phyloP scores from a whole-genome alignment of 2,329 filamentous ascomycete species.

The Fusarium brachygibbosum region DNA sequence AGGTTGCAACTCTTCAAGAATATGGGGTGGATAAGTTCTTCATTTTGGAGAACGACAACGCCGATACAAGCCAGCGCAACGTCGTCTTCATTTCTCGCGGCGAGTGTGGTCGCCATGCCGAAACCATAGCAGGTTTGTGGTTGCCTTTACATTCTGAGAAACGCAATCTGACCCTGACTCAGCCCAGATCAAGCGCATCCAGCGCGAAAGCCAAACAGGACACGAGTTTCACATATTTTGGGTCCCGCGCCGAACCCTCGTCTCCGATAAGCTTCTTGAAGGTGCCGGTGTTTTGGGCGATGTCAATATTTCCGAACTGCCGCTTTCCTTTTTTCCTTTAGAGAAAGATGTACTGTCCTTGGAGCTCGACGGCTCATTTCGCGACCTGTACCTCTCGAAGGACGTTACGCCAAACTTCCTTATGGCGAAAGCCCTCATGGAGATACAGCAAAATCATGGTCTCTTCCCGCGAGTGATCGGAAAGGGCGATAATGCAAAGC shows the following conservation, averaged over 20 bases:
- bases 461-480: conserved; percentile 95
- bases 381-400: conserved; percentile 88
- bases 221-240: conserved; percentile 98
- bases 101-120: conserved; percentile 86
- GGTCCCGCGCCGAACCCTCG: conserved; percentile 90
- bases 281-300: conserved; percentile 94
- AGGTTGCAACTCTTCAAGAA: conserved; percentile 94
- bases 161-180: conserved; percentile 52
- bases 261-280: conserved; percentile 92
- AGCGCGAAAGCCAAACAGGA: conserved; percentile 86
- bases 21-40: conserved; percentile 99
- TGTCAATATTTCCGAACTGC: conserved; percentile 87
- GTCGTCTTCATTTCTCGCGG: conserved; percentile 93
- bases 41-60: conserved; percentile 94
- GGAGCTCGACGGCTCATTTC: conserved; percentile 88
- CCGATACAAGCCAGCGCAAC: conserved; percentile 94
- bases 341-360: conserved; percentile 93
- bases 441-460: conserved; percentile 89
- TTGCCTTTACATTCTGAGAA: background rate
- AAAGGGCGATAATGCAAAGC: conserved; percentile 94
- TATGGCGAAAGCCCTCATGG: conserved; percentile 92
- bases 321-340: conserved; percentile 89
- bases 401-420: conserved; percentile 93
- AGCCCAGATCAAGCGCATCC: conserved; percentile 93
- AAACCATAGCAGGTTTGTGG: conserved; percentile 86